Percentiles rank a stretch among this genome's conserved stretches.
Conservation (phyloP, 208 protist genomes). For the Leishmania mexicana region DNA sequence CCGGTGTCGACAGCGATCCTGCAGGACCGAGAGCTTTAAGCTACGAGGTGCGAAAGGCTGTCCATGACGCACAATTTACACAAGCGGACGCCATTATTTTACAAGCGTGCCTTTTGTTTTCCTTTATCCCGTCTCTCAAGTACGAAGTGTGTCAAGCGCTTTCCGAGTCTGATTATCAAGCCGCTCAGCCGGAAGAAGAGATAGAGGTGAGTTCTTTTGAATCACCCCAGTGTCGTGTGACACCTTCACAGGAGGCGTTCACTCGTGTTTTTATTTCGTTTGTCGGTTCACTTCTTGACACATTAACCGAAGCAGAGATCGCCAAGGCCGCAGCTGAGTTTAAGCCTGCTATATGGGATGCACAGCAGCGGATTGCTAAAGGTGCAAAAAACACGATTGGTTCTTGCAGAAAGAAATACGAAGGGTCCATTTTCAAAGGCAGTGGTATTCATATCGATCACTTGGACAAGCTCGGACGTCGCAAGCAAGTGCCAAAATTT, state of each 20-base stretch:
- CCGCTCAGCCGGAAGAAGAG: not conserved
- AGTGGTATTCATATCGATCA: conserved; percentile 77
- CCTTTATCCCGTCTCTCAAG: conserved; percentile 61
- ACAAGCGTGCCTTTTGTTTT: conserved; percentile 51
- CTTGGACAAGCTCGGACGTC: conserved; percentile 67
- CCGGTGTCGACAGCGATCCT: conserved; percentile 63
- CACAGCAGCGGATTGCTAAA: conserved; percentile 55
- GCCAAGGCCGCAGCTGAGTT: conserved; percentile 45
- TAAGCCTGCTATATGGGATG: conserved; percentile 64
- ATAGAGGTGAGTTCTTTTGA: conserved; percentile 14
- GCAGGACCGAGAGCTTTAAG: conserved; percentile 45
- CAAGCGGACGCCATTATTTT: conserved; percentile 52
- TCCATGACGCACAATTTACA: conserved; percentile 60
- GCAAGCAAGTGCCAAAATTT: conserved; percentile 41
- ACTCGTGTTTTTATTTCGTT: conserved; percentile 47
- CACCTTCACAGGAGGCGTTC: conserved; percentile 46
- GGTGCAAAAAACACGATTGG: conserved; percentile 37
- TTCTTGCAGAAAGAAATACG: conserved; percentile 9
- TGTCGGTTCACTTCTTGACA: conserved; percentile 68
- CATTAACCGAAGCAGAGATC: conserved; percentile 70
- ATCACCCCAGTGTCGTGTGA: conserved; percentile 20
- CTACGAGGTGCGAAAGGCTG: conserved; percentile 61
- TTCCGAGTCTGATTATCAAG: conserved; percentile 41
- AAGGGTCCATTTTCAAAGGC: conserved; percentile 26
- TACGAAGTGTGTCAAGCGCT: conserved; percentile 55